Base-by-base conservation (phyloP, 768 basidiomycete genomes). In the Asterophora parasitica region DNA sequence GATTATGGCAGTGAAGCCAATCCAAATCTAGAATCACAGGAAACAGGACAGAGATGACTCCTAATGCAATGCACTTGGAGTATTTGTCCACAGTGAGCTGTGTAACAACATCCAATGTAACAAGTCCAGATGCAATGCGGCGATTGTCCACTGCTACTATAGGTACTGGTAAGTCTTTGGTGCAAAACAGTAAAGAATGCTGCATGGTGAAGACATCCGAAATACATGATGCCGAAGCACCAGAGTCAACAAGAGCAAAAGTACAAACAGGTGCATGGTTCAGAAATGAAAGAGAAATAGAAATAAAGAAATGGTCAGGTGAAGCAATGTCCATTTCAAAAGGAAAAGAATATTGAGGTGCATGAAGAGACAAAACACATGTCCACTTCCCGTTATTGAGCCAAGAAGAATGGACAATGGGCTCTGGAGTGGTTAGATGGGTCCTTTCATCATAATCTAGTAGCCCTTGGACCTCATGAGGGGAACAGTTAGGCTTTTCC, bases 51-150 rank as follows among this genome's bases (percentile, higher is more conserved):
- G 66, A 56, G 20, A 71, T 61, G 9, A 71, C 57, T 38, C 44
- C 57, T 1, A 73, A 56, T 15, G 55, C 26, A 34, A 65, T 43
- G 16, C 34, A 48, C 55, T 72, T 69, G 1, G 50, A 44, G 40
- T 72, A 70, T 36, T 58, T 32, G 17, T 55, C 43, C 38, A 68
- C 51, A 1, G 44, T 41, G 4, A 75, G 38, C 3, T 55, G 33
- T 12, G 65, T 48, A 5, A 71, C 49, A 23, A 71, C 57, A 44
- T 70, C 65, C 28, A 71, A 66, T 38, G 69, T 70, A 36, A 73
- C 60, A 10, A 70, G 55, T 4, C 73, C 73, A 40, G 66, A 70
- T 16, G 65, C 59, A 28, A 72, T 65, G 11, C 67, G 71, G 37
- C 63, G 58, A 49, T 71, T 56, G 46, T 73, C 68, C 26, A 42